Base-by-base conservation (phyloP, 257 asterid genomes). In the Parsonsia alboflavescens region DNA sequence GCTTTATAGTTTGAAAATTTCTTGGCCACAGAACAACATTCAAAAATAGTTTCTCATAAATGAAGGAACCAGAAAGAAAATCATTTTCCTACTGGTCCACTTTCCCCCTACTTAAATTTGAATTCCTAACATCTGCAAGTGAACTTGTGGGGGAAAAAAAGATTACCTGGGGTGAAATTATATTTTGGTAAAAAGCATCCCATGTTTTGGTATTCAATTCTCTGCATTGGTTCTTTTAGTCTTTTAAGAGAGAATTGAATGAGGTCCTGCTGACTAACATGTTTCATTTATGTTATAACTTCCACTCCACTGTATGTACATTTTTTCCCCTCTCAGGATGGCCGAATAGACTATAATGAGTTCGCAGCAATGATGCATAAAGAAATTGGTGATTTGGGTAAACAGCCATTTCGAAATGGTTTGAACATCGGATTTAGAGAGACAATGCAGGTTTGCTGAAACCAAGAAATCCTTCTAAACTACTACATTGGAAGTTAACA, bases 361-460 rank as follows among this genome's bases (percentile, higher is more conserved):
- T 87, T 87, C 58, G 91, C 79, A 46, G 87, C 74, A 10, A 81
- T 87, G 91, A 87, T 87, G 91, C 86, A 80, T 45, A 83, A 65
- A 76, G 88, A 85, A 42, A 71, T 79, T 56, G 73, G 78, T 68
- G 82, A 84, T 53, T 70, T 83, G 58, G 85, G 86, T 44, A 81
- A 78, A 81, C 86, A 80, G 63, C 77, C 75, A 0, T 59, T 80
- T 52, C 71, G 76, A 22, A 74, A 24, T 33, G 54, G 74, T 41
- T 58, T 82, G 68, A 71, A 13, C 48, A 41, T 67, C 13, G 79
- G 75, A 57, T 70, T 77, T 73, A 76, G 78, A 59, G 79, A 74
- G 74, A 41, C 80, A 49, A 39, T 63, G 70, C 75, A 46, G 64
- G 81, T 70, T 62, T 79, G 79, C 4, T 79, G 75, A 79, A 48